A percentile compares a stretch with the other conserved stretches of the same genome.
phyloP scores from a whole-genome alignment of 768 basidiomycete species.

The Hirschioporus abietinus region DNA sequence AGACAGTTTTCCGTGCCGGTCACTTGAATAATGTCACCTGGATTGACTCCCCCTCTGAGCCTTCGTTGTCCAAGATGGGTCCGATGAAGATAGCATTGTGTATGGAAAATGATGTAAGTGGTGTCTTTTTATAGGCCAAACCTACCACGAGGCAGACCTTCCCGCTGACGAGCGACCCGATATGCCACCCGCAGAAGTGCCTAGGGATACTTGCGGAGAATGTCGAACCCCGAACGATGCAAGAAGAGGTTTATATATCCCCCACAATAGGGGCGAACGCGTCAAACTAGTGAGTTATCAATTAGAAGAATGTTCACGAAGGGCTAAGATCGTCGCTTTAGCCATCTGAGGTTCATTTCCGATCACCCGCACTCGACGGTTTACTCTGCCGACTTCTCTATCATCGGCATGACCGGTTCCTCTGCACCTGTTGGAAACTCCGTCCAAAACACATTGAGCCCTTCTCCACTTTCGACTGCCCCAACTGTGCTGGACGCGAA shows the following conservation, averaged over 20 bases:
- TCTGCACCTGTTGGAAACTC: not conserved
- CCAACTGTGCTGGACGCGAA: not conserved
- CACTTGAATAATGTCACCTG: not conserved
- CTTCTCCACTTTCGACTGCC: not conserved
- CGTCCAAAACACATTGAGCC: constrained; percentile 2
- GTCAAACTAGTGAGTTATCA: not conserved
- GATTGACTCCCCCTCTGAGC: not conserved
- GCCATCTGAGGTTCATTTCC: constrained; percentile 2
- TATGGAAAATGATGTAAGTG: not conserved
- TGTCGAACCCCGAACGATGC: not conserved
- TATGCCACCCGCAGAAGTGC: constrained; percentile 2
- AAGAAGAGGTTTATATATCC: not conserved
- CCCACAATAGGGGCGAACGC: not conserved
- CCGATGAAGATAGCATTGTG: constrained; percentile 2
- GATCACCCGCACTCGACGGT: not conserved
- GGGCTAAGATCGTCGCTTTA: not conserved
- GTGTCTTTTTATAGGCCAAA: not conserved
- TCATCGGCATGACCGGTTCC: constrained; percentile 1
- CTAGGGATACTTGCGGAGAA: constrained; percentile 1
- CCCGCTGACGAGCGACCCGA: not conserved
- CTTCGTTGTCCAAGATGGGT: not conserved
- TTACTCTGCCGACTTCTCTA: constrained; percentile 1
- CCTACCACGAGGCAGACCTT: not conserved
- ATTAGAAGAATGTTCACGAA: not conserved
- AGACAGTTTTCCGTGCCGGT: constrained; percentile 3